These are phyloP conservation scores for Sonneratia alba DNA, from an alignment of 345 rosid genomes.

Conservation along the genomic window DNA sequence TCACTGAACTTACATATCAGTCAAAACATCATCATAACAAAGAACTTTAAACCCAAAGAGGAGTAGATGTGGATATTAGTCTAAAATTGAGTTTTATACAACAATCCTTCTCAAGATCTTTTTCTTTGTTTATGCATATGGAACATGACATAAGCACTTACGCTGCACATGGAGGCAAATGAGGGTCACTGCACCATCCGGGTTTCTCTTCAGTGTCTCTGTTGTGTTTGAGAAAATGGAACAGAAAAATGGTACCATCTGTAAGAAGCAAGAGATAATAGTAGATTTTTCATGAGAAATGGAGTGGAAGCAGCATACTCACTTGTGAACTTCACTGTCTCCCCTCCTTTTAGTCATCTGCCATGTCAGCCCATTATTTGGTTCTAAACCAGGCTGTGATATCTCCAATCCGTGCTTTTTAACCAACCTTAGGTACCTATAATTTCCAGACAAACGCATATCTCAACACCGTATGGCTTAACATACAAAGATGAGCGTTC, in stretches of 20 bases:
- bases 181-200: constrained; percentile 74
- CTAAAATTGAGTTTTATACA: neutral
- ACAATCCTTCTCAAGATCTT: neutral
- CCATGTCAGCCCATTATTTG: constrained; percentile 73
- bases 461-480: neutral
- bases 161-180: constrained; percentile 97
- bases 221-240: constrained; percentile 10
- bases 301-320: constrained; percentile 14
- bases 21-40: neutral
- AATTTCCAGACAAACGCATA: neutral
- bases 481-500: neutral
- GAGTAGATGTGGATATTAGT: neutral
- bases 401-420: constrained; percentile 81
- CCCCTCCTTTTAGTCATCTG: constrained; percentile 87
- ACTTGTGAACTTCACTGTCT: constrained; percentile 85
- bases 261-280: neutral
- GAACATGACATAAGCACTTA: constrained; percentile 24
- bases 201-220: constrained; percentile 73
- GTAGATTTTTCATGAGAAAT: neutral
- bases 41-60: neutral
- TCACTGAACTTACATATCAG: neutral
- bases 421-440: constrained; percentile 64
- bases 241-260: neutral
- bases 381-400: constrained; percentile 94
- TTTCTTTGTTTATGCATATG: neutral